Evolutionary conservation across 1,284 basidiomycete genomes (phyloP), one percentile per base, ranked within the genome.

Genomic region (Apiotrichum brassicae): DNA sequence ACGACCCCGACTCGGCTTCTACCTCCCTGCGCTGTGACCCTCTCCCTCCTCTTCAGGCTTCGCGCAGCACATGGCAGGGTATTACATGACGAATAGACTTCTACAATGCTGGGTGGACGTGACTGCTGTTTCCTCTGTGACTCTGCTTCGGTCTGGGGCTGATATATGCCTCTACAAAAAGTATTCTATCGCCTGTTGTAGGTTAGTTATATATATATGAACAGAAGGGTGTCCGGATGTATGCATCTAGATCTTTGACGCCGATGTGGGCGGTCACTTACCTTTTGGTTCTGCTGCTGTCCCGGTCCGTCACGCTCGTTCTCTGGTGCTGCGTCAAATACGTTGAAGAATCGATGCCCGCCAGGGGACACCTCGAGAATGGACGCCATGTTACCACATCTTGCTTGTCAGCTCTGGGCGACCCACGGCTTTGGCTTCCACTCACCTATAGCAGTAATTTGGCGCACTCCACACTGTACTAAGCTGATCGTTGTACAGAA

Each of bases 381-480:
- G 61, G 86, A 90, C 13, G 95, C 95, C 59, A 88, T 87, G 73
- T 99, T 99, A 28, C 95, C 95, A 65, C 95, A 98, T 36, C 94
- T 24, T 22, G 7, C 6, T 16, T 28, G 14, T 7, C 13, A 24
- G 16, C 22, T 13, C n/a, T n/a, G n/a, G n/a, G n/a, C n/a, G n/a
- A n/a, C n/a, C n/a, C n/a, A n/a, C n/a, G 14, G 26, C 6, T 5
- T 7, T 3, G 1, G 2, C 59, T 69, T 11, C 28, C 28, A 30
- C 28, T 52, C 39, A 74, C 71, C 71, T 57, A 49, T 74, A 81
- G 59, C 95, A 98, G 70, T 98, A 98, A 71, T 99, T 99, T 18
- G 94, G 94, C 37, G 93, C 95, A 32, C 86, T 90, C 95, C 95
- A 99, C 3, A 99, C 95, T 0, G 95, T 99, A 23, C 89, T 92